Base-by-base conservation (phyloP, 2,329 filamentous ascomycete species). In the Exutisphaerella laricina region DNA sequence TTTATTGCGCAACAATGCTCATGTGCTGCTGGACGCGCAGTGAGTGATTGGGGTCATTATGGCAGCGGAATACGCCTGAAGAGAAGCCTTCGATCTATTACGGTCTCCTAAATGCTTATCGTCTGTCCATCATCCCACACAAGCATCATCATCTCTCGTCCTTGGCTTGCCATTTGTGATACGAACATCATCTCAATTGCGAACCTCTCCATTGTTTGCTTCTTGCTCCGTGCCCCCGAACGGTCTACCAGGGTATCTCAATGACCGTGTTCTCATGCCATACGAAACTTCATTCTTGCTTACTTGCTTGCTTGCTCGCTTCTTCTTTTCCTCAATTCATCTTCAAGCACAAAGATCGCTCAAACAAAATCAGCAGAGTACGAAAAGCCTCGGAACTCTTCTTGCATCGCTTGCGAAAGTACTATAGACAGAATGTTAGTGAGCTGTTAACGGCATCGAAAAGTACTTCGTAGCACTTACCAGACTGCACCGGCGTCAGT, bases 361-460 rank as follows among this genome's bases (percentile, higher is more conserved):
- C 66, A 89, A 49, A 84, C 84, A 69, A 94, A 94, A 66, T 95
- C 88, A 48, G 87, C 86, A 39, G 87, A 92, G 70, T 98, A 98
- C 18, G 90, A 97, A 73, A 98, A 98, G 54, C 92, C 92, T 46
- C 92, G 82, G 84, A 98, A 98, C 66, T 98, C 89, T 72, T 98
- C 92, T 71, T 98, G 92, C 89, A 97, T 97, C 31, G 88, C 88
- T 73, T 97, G 92, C 20, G 90, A 94, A 51, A 98, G 77, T 32
- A 98, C 92, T 95, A 55, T 28, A 30, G 29, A 10, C 29, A 21
- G n/a, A n/a, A 22, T 23, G 49, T 63, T 51, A 64, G 57, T n/a
- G n/a, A n/a, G n/a, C n/a, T n/a, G n/a, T n/a, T n/a, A n/a, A n/a
- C n/a, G n/a, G n/a, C n/a, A n/a, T n/a, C n/a, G n/a, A n/a, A n/a